Evolutionary conservation across 2,329 filamentous ascomycete species (phyloP).

Genomic region (Aureobasidium sp.): DNA sequence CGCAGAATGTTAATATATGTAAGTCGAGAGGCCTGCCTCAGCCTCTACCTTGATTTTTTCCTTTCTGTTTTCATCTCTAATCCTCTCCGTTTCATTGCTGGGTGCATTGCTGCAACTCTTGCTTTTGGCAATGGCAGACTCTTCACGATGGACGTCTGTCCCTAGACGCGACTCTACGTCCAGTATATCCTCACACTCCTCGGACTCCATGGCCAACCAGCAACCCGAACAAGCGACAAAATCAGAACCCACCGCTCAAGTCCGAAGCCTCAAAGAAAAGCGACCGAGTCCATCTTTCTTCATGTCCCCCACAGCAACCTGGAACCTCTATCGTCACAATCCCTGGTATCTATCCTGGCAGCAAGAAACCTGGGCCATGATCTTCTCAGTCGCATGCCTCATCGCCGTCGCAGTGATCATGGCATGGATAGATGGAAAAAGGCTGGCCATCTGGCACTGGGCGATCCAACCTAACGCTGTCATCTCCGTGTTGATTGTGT

Average conservation of each 20-base stretch:
- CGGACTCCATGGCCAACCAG: not conserved
- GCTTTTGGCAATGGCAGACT: not conserved
- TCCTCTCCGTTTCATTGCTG: not conserved
- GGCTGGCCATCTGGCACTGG: slow-evolving; percentile 5
- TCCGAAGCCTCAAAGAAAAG: not conserved
- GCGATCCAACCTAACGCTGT: slow-evolving; percentile 4
- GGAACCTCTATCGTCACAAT: slow-evolving; percentile 2
- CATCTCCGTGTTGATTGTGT: not conserved
- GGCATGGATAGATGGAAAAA: not conserved
- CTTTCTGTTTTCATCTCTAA: too few species aligned
- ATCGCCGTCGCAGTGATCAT: not conserved
- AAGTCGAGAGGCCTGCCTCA: not conserved
- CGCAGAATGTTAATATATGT: not conserved
- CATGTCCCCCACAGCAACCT: not conserved
- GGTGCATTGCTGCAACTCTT: not conserved
- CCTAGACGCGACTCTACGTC: not conserved
- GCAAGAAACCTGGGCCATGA: slow-evolving; percentile 13
- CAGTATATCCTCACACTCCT: not conserved
- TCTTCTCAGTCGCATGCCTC: not conserved
- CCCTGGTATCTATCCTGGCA: slow-evolving; percentile 1
- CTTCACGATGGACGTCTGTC: not conserved
- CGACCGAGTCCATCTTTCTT: not conserved
- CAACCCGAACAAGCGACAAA: not conserved
- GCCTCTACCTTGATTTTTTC: too few species aligned
- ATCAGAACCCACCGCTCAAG: not conserved